Conservation (phyloP, 1,139 yeast genomes). For the Lodderomyces elongisporus region DNA sequence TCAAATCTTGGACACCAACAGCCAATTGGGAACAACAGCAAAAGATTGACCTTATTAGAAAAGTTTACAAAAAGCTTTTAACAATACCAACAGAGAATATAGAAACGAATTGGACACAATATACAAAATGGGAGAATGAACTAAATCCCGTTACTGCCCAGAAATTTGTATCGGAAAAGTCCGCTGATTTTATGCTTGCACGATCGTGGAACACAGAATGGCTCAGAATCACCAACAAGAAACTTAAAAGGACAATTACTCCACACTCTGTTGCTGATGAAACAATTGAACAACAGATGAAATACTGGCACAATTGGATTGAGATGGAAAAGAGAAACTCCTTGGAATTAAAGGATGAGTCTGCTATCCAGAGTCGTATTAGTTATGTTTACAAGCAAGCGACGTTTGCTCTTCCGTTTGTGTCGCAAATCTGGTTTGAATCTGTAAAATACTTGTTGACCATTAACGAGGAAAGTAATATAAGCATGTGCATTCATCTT, state of each 20-base stretch:
- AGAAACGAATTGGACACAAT: slow-evolving; percentile 76
- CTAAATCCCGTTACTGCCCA: slow-evolving; percentile 74
- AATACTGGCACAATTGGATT: slow-evolving; percentile 71
- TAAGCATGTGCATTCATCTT: slow-evolving; percentile 32
- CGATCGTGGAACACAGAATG: slow-evolving; percentile 75
- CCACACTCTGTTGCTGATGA: slow-evolving; percentile 17
- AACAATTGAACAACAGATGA: slow-evolving; percentile 34
- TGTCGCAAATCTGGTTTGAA: slow-evolving; percentile 84
- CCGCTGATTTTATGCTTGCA: slow-evolving; percentile 87
- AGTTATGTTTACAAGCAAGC: slow-evolving; percentile 73
- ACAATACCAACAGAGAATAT: slow-evolving; percentile 68
- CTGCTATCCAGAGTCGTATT: slow-evolving; percentile 53
- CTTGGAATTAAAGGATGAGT: slow-evolving; percentile 50
- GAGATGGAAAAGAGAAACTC: slow-evolving; percentile 74
- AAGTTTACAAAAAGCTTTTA: slow-evolving; percentile 65
- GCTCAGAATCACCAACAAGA: slow-evolving; percentile 43
- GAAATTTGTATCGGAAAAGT: slow-evolving; percentile 76
- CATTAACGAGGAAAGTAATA: slow-evolving; percentile 32
- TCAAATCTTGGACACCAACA: slow-evolving; percentile 72
- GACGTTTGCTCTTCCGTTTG: slow-evolving; percentile 60
- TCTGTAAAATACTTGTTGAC: slow-evolving; percentile 34
- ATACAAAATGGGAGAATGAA: slow-evolving; percentile 79
- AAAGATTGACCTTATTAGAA: slow-evolving; percentile 70
- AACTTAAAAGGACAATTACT: slow-evolving; percentile 34
- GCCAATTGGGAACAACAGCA: slow-evolving; percentile 88